Evolutionary conservation across 345 rosid genomes (phyloP).

Genomic region (Cardiospermum halicacabum): DNA sequence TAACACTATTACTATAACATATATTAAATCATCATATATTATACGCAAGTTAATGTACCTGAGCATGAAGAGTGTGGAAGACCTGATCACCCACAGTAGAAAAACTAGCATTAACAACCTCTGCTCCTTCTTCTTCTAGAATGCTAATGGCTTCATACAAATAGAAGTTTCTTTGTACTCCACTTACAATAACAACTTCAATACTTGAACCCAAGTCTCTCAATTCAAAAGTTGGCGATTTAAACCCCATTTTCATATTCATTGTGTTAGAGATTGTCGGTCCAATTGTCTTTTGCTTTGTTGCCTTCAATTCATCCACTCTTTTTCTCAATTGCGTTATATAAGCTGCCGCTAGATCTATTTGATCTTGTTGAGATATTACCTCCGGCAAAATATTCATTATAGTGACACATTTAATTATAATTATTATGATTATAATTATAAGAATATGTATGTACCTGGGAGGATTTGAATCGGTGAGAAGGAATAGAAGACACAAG

Average conservation of each 20-base stretch:
- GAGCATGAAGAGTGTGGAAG: conserved; percentile 52
- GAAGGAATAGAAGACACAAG: conserved; percentile 48
- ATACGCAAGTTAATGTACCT: conserved; percentile 26
- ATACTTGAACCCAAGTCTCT: conserved; percentile 35
- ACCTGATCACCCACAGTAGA: conserved; percentile 36
- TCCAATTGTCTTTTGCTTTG: conserved; percentile 28
- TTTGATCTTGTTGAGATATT: conserved; percentile 36
- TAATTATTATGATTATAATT: conserved; percentile 15
- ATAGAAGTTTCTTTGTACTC: conserved; percentile 35
- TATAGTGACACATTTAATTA: no score
- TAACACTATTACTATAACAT: no score
- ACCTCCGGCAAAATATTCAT: no score
- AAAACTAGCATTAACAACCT: conserved; percentile 42
- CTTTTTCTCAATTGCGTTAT: conserved; percentile 35
- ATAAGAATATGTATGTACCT: no score
- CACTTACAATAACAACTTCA: conserved; percentile 36
- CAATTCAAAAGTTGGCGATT: conserved; percentile 32
- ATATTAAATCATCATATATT: no score
- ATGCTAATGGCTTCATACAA: conserved; percentile 33
- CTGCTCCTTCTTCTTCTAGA: conserved; percentile 56
- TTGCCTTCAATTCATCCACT: conserved; percentile 31
- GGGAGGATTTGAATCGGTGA: conserved; percentile 25
- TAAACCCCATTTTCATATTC: conserved; percentile 8
- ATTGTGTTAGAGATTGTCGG: not conserved
- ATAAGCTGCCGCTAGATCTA: conserved; percentile 43